A percentile compares a stretch with the other conserved stretches of the same genome.
phyloP scores from a whole-genome alignment of 2,329 filamentous ascomycete genomes.

The Daldinia sp. region DNA sequence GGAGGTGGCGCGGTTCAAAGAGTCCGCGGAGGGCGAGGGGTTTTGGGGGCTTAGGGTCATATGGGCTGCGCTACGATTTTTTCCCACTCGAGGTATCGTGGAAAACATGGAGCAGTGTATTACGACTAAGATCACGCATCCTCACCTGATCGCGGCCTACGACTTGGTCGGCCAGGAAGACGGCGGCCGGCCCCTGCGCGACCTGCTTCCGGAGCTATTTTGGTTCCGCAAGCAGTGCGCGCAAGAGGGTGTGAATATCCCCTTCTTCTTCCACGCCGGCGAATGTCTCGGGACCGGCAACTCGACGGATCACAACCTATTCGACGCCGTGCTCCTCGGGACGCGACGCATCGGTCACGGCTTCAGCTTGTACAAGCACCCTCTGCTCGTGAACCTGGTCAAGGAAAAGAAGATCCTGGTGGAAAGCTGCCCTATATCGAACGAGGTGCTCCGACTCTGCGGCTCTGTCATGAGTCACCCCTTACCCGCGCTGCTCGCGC shows the following conservation, averaged over 20 bases:
- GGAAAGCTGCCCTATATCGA: slow-evolving; percentile 91
- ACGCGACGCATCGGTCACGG: slow-evolving; percentile 91
- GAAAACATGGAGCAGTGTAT: slow-evolving; percentile 92
- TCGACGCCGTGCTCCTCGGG: slow-evolving; percentile 87
- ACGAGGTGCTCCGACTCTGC: slow-evolving; percentile 86
- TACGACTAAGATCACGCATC: slow-evolving; percentile 80
- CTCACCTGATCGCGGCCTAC: slow-evolving; percentile 85
- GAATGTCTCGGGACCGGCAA: slow-evolving; percentile 86
- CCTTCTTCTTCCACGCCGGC: slow-evolving; percentile 96
- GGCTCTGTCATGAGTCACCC: slow-evolving; percentile 82
- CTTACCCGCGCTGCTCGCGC: slow-evolving; percentile 83
- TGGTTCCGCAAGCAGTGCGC: slow-evolving; percentile 92
- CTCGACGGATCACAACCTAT: slow-evolving; percentile 82
- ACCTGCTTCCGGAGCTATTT: slow-evolving; percentile 86
- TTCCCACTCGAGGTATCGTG: slow-evolving; percentile 74
- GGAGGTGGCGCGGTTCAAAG: slow-evolving; percentile 81
- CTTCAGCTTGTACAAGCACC: slow-evolving; percentile 91
- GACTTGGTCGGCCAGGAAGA: slow-evolving; percentile 93
- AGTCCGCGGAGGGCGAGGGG: slow-evolving; percentile 73
- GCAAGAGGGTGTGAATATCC: slow-evolving; percentile 81
- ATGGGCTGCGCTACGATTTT: slow-evolving; percentile 79
- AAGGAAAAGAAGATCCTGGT: slow-evolving; percentile 89
- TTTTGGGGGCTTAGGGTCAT: slow-evolving; percentile 91
- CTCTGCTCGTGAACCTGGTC: slow-evolving; percentile 86
- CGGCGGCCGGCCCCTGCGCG: slow-evolving; percentile 77